A percentile compares a stretch with the other conserved stretches of the same genome.
Conservation (phyloP, 2,329 filamentous ascomycete genomes). For the Talaromyces sp. region DNA sequence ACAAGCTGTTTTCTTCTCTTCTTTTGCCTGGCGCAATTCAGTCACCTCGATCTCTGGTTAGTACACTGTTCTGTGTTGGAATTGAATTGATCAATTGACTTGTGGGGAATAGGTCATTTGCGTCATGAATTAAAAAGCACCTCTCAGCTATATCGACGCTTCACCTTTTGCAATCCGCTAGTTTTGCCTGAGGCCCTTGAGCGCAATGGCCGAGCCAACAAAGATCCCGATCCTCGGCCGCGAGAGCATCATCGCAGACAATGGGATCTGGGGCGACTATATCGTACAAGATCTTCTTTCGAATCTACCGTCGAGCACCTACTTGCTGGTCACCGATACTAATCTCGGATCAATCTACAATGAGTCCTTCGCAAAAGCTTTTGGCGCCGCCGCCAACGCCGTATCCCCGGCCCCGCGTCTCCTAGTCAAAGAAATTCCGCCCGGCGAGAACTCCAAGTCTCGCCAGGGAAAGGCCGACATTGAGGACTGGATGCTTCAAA, state of each 20-base stretch:
- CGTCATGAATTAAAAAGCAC: slow-evolving; percentile 10
- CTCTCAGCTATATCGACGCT: neutral
- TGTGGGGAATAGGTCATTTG: neutral
- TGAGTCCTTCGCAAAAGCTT: slow-evolving; percentile 65
- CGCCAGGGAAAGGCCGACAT: slow-evolving; percentile 91
- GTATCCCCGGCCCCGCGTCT: slow-evolving; percentile 57
- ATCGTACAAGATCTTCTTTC: slow-evolving; percentile 74
- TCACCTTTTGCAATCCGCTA: neutral
- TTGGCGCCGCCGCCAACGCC: slow-evolving; percentile 47
- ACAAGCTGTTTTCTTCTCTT: neutral
- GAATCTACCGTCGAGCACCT: slow-evolving; percentile 78
- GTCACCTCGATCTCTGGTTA: neutral
- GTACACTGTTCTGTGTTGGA: neutral
- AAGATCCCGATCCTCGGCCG: slow-evolving; percentile 79
- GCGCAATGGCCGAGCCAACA: slow-evolving; percentile 41
- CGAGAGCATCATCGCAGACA: slow-evolving; percentile 86
- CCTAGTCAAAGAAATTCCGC: slow-evolving; percentile 78
- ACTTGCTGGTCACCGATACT: slow-evolving; percentile 93
- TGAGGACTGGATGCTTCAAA: slow-evolving; percentile 94
- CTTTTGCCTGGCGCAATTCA: neutral
- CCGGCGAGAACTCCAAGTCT: slow-evolving; percentile 90
- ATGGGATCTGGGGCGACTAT: slow-evolving; percentile 80
- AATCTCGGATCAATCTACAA: slow-evolving; percentile 80
- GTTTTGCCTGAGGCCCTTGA: neutral
- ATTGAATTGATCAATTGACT: neutral